These are phyloP conservation scores for Geotrichum ghanense DNA, from an alignment of 805 yeast species.

Conservation along the genomic window DNA sequence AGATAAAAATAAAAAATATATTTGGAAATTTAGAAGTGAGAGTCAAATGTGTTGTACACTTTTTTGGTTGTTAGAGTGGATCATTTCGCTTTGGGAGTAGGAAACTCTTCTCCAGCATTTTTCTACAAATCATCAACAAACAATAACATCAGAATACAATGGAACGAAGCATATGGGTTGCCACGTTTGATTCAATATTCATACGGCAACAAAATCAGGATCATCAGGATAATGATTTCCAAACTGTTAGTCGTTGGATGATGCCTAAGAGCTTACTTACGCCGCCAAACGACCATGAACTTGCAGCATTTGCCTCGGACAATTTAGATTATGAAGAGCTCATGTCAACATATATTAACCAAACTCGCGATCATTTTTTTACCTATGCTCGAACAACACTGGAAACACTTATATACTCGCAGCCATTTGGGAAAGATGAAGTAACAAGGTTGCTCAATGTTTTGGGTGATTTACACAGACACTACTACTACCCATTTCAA, in stretches of 20 bases:
- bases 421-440: not conserved
- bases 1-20: too few species aligned
- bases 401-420: not conserved
- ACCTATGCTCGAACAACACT: not conserved
- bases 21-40: too few species aligned
- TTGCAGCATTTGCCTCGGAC: not conserved
- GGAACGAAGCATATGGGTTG: too few species aligned
- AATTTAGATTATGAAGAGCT: not conserved
- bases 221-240: not conserved
- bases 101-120: too few species aligned
- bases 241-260: not conserved
- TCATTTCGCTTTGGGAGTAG: too few species aligned
- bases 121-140: too few species aligned
- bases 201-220: too few species aligned
- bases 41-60: not conserved
- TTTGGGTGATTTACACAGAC: constrained; percentile 6
- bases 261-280: not conserved
- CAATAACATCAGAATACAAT: too few species aligned
- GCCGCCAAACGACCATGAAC: not conserved
- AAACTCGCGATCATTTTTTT: not conserved
- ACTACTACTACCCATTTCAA: constrained; percentile 10
- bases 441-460: not conserved
- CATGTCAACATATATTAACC: not conserved
- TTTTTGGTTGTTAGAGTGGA: too few species aligned
- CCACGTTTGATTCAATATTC: too few species aligned